phyloP scores from a whole-genome alignment of 345 rosid species.

The Melaleuca quinquenervia region DNA sequence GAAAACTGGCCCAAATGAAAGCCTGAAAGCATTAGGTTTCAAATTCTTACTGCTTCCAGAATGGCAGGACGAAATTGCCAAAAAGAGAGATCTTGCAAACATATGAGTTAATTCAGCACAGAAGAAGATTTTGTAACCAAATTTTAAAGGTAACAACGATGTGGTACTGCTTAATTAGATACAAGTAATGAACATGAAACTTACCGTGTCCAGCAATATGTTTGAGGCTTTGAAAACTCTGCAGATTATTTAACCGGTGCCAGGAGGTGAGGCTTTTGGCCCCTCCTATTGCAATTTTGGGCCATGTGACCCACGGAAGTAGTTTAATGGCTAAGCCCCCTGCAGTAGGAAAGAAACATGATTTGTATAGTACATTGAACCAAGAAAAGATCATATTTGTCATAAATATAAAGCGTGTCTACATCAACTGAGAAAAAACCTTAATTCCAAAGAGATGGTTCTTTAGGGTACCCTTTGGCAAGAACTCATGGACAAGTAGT shows the following conservation, averaged over 20 bases:
- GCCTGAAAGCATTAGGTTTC: neutral
- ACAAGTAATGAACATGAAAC: rapidly evolving
- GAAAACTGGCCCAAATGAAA: neutral
- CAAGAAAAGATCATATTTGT: neutral
- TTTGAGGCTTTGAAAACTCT: neutral
- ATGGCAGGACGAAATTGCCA: neutral
- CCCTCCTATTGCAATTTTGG: slow-evolving; percentile 1
- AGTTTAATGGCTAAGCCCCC: neutral
- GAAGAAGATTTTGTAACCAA: neutral
- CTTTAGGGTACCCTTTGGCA: slow-evolving; percentile 4
- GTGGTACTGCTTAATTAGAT: neutral
- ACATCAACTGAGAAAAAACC: neutral
- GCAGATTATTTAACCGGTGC: neutral
- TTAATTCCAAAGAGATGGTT: slow-evolving; percentile 11
- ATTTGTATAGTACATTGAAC: neutral
- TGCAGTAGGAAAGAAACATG: neutral
- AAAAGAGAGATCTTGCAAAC: neutral
- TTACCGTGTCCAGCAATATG: slow-evolving; percentile 1
- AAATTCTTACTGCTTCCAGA: neutral
- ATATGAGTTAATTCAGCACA: neutral
- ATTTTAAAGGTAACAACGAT: neutral
- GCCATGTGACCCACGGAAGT: neutral
- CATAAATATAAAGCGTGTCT: neutral
- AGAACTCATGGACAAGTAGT: slow-evolving; percentile 9
- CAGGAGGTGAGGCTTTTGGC: slow-evolving; percentile 2